These are phyloP conservation scores for Deinandra increscens DNA, from an alignment of 129 eudicot species.

Conservation along the genomic window DNA sequence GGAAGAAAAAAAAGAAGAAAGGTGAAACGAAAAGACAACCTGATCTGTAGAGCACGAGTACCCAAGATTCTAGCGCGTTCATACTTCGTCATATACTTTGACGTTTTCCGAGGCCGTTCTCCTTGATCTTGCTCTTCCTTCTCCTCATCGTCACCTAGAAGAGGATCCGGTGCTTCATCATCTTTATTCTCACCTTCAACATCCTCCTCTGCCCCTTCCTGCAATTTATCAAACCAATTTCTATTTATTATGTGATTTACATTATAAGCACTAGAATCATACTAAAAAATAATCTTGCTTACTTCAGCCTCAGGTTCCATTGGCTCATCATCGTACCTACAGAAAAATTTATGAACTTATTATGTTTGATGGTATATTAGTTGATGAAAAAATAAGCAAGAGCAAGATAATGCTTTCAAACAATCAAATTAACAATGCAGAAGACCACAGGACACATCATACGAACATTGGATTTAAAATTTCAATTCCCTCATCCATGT, in stretches of 20 bases:
- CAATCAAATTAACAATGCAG: not conserved
- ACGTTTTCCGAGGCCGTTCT: conserved; percentile 75
- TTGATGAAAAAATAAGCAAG: not conserved
- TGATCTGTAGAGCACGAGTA: conserved; percentile 92
- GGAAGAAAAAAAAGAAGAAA: not conserved
- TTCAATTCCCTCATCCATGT: not conserved
- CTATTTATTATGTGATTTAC: not conserved
- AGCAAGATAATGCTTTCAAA: not conserved
- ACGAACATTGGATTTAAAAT: not conserved
- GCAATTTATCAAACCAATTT: conserved; percentile 21
- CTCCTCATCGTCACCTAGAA: conserved; percentile 65
- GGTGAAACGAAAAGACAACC: conserved; percentile 36
- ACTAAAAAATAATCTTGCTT: conserved; percentile 11
- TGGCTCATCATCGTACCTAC: conserved; percentile 86
- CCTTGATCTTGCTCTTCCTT: conserved; percentile 54
- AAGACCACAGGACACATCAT: not conserved
- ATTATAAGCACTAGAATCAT: not conserved
- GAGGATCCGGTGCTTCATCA: conserved; percentile 62
- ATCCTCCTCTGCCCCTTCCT: conserved; percentile 88
- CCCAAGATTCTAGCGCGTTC: conserved; percentile 97
- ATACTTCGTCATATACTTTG: conserved; percentile 91
- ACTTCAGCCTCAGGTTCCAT: conserved; percentile 84
- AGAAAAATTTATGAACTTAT: not conserved
- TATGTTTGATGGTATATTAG: not conserved
- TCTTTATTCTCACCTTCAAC: conserved; percentile 56